These are phyloP conservation scores for Ascochyta viciae-villosae DNA, from an alignment of 2,329 filamentous ascomycete genomes.

Conservation along the genomic window DNA sequence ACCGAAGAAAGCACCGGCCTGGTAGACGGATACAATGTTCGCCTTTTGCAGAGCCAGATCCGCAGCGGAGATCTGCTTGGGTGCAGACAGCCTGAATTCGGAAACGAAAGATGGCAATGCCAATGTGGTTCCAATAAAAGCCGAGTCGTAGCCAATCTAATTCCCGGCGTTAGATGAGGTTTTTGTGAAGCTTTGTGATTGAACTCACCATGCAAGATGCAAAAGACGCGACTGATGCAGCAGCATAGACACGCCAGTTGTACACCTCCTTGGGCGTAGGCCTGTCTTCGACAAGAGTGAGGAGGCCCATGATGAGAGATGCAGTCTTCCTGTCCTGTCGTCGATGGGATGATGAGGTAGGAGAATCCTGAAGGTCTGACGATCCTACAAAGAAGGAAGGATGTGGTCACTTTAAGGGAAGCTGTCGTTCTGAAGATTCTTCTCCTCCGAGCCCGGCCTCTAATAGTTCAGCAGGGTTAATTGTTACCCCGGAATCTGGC, in stretches of 20 bases:
- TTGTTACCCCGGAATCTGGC: conserved; percentile 20
- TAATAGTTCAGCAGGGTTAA: conserved; percentile 15
- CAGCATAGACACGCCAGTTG: conserved; percentile 65
- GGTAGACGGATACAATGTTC: conserved; percentile 82
- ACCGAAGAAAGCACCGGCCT: conserved; percentile 83
- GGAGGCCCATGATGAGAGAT: conserved; percentile 33
- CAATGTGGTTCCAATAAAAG: conserved; percentile 78
- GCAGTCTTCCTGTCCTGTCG: conserved; percentile 4
- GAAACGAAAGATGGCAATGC: conserved; percentile 70
- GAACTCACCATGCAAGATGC: conserved; percentile 56
- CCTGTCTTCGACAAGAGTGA: conserved; percentile 47
- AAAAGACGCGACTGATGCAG: conserved; percentile 61
- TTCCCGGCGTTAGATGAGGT: conserved; percentile 55
- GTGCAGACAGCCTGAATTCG: conserved; percentile 67
- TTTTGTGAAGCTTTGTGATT: not conserved
- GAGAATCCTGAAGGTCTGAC: conserved; percentile 9
- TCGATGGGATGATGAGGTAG: not conserved
- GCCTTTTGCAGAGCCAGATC: conserved; percentile 66
- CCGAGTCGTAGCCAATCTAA: conserved; percentile 69
- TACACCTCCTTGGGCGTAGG: conserved; percentile 64
- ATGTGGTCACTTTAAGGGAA: conserved; percentile 8
- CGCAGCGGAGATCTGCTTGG: conserved; percentile 51
- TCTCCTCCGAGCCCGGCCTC: conserved; percentile 19
- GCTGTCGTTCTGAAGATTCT: conserved; percentile 9
- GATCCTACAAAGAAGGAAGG: conserved; percentile 4